Percentiles rank a stretch among this genome's conserved stretches.
These are phyloP conservation scores for Sphaerulina vaccinii DNA, from an alignment of 2,329 filamentous ascomycete genomes.

Conservation along the genomic window DNA sequence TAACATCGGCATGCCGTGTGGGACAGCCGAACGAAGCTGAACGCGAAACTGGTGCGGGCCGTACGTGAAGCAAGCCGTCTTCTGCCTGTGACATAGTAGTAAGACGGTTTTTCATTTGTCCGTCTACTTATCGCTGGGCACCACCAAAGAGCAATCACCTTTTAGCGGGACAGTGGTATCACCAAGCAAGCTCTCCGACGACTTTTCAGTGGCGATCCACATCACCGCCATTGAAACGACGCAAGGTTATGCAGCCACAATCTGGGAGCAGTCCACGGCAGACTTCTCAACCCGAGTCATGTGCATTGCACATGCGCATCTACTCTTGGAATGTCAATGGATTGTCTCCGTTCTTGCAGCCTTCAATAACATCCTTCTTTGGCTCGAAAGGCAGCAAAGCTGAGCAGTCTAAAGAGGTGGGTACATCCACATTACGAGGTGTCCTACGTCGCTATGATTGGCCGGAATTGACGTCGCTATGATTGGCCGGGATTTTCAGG, in stretches of 20 bases:
- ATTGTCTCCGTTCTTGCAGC: conserved; percentile 45
- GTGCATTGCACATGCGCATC: conserved; percentile 34
- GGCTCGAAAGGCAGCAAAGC: not conserved
- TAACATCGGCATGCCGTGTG: not conserved
- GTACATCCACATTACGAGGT: conserved; percentile 34
- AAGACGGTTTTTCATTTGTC: not conserved
- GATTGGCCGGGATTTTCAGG: conserved; percentile 44
- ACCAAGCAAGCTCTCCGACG: not conserved
- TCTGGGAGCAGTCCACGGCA: conserved; percentile 3
- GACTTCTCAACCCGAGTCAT: not conserved
- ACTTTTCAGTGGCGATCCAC: conserved; percentile 16
- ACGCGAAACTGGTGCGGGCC: not conserved
- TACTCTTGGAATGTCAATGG: conserved; percentile 54
- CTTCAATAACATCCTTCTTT: conserved; percentile 44
- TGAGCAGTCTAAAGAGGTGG: not conserved
- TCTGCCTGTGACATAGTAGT: not conserved
- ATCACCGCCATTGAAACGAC: conserved; percentile 36
- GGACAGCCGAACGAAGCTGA: not conserved
- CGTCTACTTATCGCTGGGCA: not conserved
- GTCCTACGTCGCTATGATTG: conserved; percentile 45
- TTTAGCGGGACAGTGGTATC: not conserved
- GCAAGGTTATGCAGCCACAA: conserved; percentile 1
- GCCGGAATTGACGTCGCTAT: too few species aligned
- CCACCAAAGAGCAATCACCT: not conserved
- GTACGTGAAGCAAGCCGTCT: not conserved